A percentile compares a stretch with the other conserved stretches of the same genome.
These are phyloP conservation scores for Yarrowia deformans DNA, from an alignment of 805 yeast genomes.

Conservation along the genomic window DNA sequence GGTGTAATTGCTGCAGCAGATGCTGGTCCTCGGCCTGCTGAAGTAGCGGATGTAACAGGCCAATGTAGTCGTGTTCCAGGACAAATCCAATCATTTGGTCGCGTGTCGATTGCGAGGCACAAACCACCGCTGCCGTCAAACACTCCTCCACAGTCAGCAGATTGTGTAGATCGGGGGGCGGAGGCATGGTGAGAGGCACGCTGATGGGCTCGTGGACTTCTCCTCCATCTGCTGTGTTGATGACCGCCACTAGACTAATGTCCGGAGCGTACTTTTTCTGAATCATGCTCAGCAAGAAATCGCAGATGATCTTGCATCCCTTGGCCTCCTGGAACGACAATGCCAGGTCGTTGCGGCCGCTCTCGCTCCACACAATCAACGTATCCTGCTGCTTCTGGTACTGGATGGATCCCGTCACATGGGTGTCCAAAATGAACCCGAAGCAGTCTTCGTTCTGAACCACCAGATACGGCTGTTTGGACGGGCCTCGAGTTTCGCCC, in stretches of 20 bases:
- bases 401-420: conserved; percentile 75
- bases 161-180: conserved; percentile 55
- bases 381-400: conserved; percentile 96
- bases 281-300: conserved; percentile 68
- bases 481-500: conserved; percentile 62
- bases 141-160: conserved; percentile 62
- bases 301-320: conserved; percentile 86
- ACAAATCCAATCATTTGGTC: conserved; percentile 66
- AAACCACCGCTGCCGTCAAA: conserved; percentile 66
- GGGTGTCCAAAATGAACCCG: conserved; percentile 64
- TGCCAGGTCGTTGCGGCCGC: conserved; percentile 73
- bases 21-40: conserved; percentile 61
- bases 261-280: conserved; percentile 68
- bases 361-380: conserved; percentile 90
- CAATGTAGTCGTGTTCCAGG: conserved; percentile 60
- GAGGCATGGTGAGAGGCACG: conserved; percentile 79
- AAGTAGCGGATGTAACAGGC: conserved; percentile 61
- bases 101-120: conserved; percentile 51
- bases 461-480: conserved; percentile 45
- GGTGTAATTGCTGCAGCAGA: conserved; percentile 63
- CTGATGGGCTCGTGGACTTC: conserved; percentile 74
- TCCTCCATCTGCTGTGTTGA: conserved; percentile 51
- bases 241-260: conserved; percentile 76
- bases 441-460: conserved; percentile 76
- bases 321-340: conserved; percentile 89